Conservation (phyloP, 768 basidiomycete genomes). For the Termitomyces sp. region DNA sequence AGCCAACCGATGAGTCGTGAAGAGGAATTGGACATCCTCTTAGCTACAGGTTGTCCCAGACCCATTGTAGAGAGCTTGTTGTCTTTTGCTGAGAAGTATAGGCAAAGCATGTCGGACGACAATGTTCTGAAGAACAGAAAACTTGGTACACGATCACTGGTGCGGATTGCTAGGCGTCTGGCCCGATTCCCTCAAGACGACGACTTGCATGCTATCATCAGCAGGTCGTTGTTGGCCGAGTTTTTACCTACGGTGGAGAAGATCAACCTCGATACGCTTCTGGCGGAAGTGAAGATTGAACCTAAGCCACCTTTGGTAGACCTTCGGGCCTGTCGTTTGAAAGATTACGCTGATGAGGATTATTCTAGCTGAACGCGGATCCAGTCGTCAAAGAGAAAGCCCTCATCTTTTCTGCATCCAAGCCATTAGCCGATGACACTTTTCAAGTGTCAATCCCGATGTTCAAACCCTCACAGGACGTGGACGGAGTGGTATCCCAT, state of each 20-base stretch:
- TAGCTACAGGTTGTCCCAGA: slow-evolving; percentile 43
- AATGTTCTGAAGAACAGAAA: slow-evolving; percentile 56
- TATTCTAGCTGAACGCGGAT: slow-evolving; percentile 41
- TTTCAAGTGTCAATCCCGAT: slow-evolving; percentile 35
- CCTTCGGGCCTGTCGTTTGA: not conserved
- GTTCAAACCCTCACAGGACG: slow-evolving; percentile 46
- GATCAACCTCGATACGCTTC: slow-evolving; percentile 44
- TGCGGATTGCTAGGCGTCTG: slow-evolving; percentile 47
- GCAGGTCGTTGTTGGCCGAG: slow-evolving; percentile 47
- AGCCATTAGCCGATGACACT: slow-evolving; percentile 24
- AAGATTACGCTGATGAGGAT: slow-evolving; percentile 1
- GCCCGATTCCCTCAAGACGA: slow-evolving; percentile 37
- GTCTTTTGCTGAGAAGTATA: slow-evolving; percentile 52
- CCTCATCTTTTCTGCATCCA: slow-evolving; percentile 44
- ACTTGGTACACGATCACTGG: slow-evolving; percentile 55
- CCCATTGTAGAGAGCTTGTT: slow-evolving; percentile 35
- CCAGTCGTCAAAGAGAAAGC: slow-evolving; percentile 31
- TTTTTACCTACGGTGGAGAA: slow-evolving; percentile 58
- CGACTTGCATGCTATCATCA: slow-evolving; percentile 44
- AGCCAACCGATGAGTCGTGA: slow-evolving; percentile 50
- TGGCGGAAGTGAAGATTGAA: slow-evolving; percentile 45
- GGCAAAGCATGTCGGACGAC: slow-evolving; percentile 48
- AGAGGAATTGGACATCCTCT: slow-evolving; percentile 47
- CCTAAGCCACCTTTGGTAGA: slow-evolving; percentile 38
- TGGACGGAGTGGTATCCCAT: slow-evolving; percentile 49